Evolutionary conservation across 345 rosid genomes (phyloP), one percentile per base, ranked within the genome.

Genomic region (Eucalyptus polybractea): DNA sequence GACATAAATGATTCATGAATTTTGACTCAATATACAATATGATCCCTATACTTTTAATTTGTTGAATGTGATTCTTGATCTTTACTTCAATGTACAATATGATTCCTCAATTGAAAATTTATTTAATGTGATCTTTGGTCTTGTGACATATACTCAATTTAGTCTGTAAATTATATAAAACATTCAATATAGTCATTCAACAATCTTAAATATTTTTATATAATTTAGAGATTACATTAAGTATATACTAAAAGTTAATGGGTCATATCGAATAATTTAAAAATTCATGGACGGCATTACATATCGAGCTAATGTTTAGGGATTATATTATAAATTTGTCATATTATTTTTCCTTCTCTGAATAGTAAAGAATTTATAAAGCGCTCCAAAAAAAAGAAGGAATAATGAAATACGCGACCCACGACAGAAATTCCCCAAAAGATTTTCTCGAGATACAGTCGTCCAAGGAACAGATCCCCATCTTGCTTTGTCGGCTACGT

Each of bases 271-370:
- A n/a, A n/a, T 7, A 65, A n/a, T 4, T 65, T 3, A 7, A 4
- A 65, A 65, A 3, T 65, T 65, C 13, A 56, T 10, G 3, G 3
- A 24, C 62, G 0, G 0, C 13, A 24, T 22, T 56, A 56, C 1
- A 24, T 22, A 56, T 9, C 0, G 13, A 10, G 13, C 3, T 56
- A 56, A 56, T 10, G 2, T 22, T 29, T 8, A 14, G 6, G 10
- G 1, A n/a, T 1, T 8, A 4, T 7, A 65, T 65, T 65, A 62
- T 0, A 1, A 0, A 7, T 62, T 7, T 1, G 3, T 62, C 15
- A 3, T 13, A 14, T 4, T n/a, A 7, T 15, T 65, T 65, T 65
- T 7, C 37, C 37, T n/a, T 4, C 2, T n/a, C 29, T 40, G 4
- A 2, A 11, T 7, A 40, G 25, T 6, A 76, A 40, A 21, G 9